These are phyloP conservation scores for Pogostemon cablin DNA, from an alignment of 257 asterid species.

Conservation along the genomic window DNA sequence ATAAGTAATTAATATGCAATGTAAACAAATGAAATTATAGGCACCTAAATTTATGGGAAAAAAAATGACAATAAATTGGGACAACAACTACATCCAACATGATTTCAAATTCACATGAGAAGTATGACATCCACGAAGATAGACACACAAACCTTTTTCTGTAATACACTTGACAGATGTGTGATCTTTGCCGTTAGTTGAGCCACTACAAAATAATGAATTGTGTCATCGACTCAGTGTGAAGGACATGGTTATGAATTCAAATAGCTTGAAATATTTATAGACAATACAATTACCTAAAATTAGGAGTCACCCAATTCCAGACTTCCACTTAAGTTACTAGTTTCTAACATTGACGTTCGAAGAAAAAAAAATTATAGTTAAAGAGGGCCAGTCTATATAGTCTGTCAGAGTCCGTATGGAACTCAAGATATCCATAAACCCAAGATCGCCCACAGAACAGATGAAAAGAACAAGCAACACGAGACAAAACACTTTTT, in stretches of 20 bases:
- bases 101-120: background rate
- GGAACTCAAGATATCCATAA: background rate
- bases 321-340: background rate
- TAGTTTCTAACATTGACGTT: slow-evolving; percentile 4
- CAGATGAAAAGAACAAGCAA: background rate
- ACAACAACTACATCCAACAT: background rate
- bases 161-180: slow-evolving; percentile 60
- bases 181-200: slow-evolving; percentile 87
- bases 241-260: background rate
- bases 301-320: background rate
- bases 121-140: background rate
- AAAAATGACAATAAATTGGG: background rate
- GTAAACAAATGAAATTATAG: background rate
- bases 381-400: background rate
- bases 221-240: background rate
- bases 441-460: background rate
- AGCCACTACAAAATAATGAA: slow-evolving; percentile 59
- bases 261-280: slow-evolving; percentile 1
- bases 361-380: background rate
- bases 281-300: background rate
- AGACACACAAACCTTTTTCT: slow-evolving; percentile 63
- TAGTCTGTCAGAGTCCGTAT: background rate
- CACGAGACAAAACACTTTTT: background rate
- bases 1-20: background rate
- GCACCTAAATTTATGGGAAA: background rate